Conservation (phyloP, 352 stramenopile species). For the Globisporangium viniferum region DNA sequence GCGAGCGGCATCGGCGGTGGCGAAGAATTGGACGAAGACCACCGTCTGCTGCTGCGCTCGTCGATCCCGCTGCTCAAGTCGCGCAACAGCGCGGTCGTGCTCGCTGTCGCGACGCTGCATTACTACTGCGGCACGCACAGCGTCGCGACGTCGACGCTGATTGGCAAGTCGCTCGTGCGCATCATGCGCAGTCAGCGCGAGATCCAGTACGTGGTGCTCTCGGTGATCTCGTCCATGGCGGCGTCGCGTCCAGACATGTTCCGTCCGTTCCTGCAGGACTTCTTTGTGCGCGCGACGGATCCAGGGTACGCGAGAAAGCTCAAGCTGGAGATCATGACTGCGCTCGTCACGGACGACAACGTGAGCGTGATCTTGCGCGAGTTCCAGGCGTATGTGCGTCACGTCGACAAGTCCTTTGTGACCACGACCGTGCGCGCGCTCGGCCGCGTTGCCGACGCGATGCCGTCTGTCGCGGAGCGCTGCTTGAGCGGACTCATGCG, state of each 20-base stretch:
- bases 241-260: slow-evolving; percentile 95
- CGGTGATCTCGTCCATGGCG: slow-evolving; percentile 94
- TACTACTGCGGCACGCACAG: slow-evolving; percentile 95
- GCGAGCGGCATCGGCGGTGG: slow-evolving; percentile 61
- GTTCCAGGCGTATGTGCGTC: slow-evolving; percentile 95
- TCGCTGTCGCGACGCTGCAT: slow-evolving; percentile 95
- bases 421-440: slow-evolving; percentile 92
- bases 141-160: slow-evolving; percentile 82
- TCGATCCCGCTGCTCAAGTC: slow-evolving; percentile 96
- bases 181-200: slow-evolving; percentile 96
- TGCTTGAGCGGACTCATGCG: slow-evolving; percentile 89
- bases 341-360: slow-evolving; percentile 89
- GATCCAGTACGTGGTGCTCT: slow-evolving; percentile 96
- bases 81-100: slow-evolving; percentile 95
- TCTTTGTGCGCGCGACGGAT: slow-evolving; percentile 96
- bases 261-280: slow-evolving; percentile 94
- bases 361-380: slow-evolving; percentile 94
- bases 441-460: slow-evolving; percentile 90
- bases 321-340: slow-evolving; percentile 97
- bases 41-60: slow-evolving; percentile 93
- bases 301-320: slow-evolving; percentile 94
- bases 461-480: slow-evolving; percentile 86
- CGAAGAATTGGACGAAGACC: slow-evolving; percentile 94
- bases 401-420: slow-evolving; percentile 95
- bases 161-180: slow-evolving; percentile 96